Conservation (phyloP, 192 early-diverging fungal species). For the Coemansia sp. region DNA sequence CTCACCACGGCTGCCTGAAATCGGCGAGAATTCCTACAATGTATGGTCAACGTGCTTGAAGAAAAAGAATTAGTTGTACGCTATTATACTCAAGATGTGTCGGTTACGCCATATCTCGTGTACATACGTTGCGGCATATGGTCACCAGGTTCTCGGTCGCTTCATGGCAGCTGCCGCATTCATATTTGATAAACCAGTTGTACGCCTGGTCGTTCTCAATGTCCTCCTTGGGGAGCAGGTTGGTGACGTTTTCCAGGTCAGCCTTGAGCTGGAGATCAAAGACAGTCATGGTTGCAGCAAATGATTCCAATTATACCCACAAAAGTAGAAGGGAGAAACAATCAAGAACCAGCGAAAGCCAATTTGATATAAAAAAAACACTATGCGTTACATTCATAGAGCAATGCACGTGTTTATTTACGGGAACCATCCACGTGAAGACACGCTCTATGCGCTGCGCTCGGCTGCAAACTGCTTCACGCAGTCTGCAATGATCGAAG, state of each 20-base stretch:
- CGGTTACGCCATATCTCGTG: not conserved
- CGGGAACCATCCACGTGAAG: constrained; percentile 7
- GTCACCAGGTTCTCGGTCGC: constrained; percentile 56
- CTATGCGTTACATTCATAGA: not conserved
- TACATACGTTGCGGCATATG: constrained; percentile 20
- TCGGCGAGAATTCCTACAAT: constrained; percentile 58
- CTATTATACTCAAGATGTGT: too few relatives aligned
- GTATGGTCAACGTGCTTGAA: not conserved
- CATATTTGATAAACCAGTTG: constrained; percentile 73
- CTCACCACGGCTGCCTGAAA: constrained; percentile 70
- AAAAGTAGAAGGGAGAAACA: not conserved
- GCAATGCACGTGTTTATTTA: constrained; percentile 1
- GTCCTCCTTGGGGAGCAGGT: constrained; percentile 57
- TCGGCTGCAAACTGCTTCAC: constrained; percentile 24
- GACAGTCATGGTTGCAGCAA: constrained; percentile 28
- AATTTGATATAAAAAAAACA: not conserved
- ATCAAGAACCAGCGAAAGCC: not conserved
- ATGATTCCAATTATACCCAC: not conserved
- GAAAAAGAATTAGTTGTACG: too few relatives aligned
- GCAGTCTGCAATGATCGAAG: constrained; percentile 66
- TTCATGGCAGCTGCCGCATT: constrained; percentile 82
- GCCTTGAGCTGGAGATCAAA: constrained; percentile 70
- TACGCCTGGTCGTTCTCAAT: constrained; percentile 43
- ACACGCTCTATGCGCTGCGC: not conserved
- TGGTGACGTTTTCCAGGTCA: constrained; percentile 78